Percentiles rank a stretch among this genome's conserved stretches.
Evolutionary conservation across 2,329 filamentous ascomycete species (phyloP).

Genomic region (Alternaria triticina): DNA sequence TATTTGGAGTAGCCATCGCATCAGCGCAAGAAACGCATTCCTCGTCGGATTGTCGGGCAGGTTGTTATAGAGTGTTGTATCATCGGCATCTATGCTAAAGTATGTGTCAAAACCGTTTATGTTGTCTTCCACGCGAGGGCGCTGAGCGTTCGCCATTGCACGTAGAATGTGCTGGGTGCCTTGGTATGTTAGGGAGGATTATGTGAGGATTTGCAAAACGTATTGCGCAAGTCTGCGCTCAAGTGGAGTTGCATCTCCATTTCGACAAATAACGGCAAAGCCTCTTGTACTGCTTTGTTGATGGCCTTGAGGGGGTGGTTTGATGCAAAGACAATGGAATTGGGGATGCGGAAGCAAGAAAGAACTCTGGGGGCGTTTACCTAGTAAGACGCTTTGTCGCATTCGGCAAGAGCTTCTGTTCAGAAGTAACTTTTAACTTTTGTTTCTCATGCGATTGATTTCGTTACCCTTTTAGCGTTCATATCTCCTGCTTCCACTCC

Average conservation of each 20-base stretch:
- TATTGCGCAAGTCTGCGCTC: background rate
- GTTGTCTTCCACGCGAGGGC: no score
- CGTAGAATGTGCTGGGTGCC: background rate
- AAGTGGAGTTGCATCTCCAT: background rate
- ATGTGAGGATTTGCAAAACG: background rate
- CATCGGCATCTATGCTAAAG: background rate
- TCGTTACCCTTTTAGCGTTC: background rate
- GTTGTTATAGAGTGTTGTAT: background rate
- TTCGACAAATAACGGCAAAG: background rate
- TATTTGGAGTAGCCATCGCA: no score
- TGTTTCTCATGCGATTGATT: background rate
- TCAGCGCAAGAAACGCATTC: no score
- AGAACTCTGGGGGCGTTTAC: no score
- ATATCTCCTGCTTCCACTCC: conserved; percentile 63
- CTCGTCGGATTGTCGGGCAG: no score
- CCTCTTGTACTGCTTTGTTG: background rate
- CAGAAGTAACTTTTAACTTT: background rate
- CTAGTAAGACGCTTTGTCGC: background rate
- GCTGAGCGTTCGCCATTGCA: background rate
- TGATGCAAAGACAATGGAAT: background rate
- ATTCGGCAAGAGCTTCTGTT: background rate
- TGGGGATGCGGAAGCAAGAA: background rate
- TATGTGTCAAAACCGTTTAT: background rate
- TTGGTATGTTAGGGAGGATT: background rate
- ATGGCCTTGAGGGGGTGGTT: background rate